Evolutionary conservation across 257 asterid genomes (phyloP), one percentile per base, ranked within the genome.

Genomic region (Rhazya stricta): DNA sequence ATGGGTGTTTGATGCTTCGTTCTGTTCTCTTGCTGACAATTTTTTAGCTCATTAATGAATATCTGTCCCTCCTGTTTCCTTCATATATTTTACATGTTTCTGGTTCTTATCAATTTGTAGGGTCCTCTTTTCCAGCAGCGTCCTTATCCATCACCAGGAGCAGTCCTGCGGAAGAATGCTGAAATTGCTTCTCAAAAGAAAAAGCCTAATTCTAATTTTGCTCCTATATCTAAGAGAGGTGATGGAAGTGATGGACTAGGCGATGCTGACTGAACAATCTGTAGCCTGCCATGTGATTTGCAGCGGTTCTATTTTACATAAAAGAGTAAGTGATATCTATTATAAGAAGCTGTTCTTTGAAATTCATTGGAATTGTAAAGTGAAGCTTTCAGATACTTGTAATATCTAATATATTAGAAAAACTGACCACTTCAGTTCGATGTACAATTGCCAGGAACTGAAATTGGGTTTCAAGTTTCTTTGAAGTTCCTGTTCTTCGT

Each of bases 101-200:
- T 74, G 41, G 54, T 43, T 69, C 70, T 79, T 78, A 79, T 61
- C 57, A 75, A 79, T 80, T 66, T 82, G 60, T 92, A 92, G 99
- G 99, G 99, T 37, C 98, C 98, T 43, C 98, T 92, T 48, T 94
- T 94, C 79, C 99, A 94, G 88, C 99, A 94, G 80, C 96, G 96
- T 61, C 99, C 97, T 46, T 94, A 90, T 74, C 97, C 99, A 5
- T 94, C 97, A 32, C 99, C 99, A 0, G 97, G 98, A 74, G 97
- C 98, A 41, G 98, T 94, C 81, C 76, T 92, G 27, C 91, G 98
- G 30, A 94, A 87, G 83, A 94, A 94, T 88, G 99, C 98, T 15
- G 99, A 94, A 88, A 60, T 92, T 71, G 94, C 97, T 21, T 88
- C 94, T 25, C 90, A 88, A 77, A 94, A 88, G 96, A 94, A 94